These are phyloP conservation scores for Phytophthora uliginosa DNA, from an alignment of 352 stramenopile species.

Conservation along the genomic window DNA sequence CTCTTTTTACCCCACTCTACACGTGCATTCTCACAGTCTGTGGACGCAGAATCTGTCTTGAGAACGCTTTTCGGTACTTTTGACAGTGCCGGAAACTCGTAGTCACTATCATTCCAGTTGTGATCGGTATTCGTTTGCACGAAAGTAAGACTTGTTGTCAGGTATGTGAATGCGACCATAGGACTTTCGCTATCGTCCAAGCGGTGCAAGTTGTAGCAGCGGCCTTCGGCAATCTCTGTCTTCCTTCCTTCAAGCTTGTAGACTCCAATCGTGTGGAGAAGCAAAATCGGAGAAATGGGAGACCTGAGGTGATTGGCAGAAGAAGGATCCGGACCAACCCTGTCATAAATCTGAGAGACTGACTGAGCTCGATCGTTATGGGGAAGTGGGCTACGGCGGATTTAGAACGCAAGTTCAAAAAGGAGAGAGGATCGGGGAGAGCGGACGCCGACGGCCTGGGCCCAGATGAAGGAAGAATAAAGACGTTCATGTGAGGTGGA, in stretches of 20 bases:
- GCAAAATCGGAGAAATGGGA: too few species aligned
- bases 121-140: constrained; percentile 10
- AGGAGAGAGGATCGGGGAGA: too few species aligned
- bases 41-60: background rate
- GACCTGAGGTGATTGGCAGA: too few species aligned
- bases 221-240: constrained; percentile 13
- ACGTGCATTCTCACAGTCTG: constrained; percentile 12
- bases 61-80: constrained; percentile 11
- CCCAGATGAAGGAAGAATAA: too few species aligned
- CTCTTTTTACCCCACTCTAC: constrained; percentile 23
- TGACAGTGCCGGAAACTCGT: constrained; percentile 14
- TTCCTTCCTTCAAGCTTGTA: constrained; percentile 23
- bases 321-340: too few species aligned
- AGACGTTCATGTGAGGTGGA: too few species aligned
- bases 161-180: background rate
- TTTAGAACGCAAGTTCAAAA: too few species aligned
- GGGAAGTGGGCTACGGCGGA: too few species aligned
- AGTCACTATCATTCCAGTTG: constrained; percentile 12
- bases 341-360: too few species aligned
- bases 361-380: too few species aligned
- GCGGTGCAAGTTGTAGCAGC: constrained; percentile 12
- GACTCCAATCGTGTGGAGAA: background rate
- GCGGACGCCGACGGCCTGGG: too few species aligned
- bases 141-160: background rate
- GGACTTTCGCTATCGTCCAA: background rate